Conservation (phyloP, 352 stramenopile genomes). For the Stramenopiles sp. region DNA sequence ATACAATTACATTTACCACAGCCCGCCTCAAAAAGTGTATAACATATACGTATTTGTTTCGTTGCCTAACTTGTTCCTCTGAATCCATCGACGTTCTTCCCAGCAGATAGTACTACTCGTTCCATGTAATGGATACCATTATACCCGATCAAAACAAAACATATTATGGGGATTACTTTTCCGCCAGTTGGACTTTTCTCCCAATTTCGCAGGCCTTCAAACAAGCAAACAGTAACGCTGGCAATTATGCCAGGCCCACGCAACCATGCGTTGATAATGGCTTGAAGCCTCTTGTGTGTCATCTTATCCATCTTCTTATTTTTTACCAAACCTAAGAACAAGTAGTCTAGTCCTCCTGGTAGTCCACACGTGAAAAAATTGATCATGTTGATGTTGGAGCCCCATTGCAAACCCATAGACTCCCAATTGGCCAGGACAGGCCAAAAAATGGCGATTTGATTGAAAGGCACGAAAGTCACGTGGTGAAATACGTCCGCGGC, state of each 20-base stretch:
- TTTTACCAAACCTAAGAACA: not conserved
- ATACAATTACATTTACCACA: too few relatives aligned
- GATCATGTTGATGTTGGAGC: not conserved
- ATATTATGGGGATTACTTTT: not conserved
- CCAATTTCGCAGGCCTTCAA: not conserved
- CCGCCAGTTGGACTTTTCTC: not conserved
- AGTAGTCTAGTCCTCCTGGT: not conserved
- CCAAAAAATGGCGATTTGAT: not conserved
- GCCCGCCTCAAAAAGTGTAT: too few relatives aligned
- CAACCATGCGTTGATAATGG: not conserved
- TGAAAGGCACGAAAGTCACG: not conserved
- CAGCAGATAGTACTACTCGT: not conserved
- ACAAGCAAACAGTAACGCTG: not conserved
- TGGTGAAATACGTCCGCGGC: not conserved
- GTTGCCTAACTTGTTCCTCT: not conserved
- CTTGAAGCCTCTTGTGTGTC: not conserved
- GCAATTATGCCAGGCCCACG: not conserved
- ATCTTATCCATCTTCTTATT: not conserved
- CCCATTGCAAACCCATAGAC: not conserved
- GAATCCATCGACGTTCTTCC: not conserved
- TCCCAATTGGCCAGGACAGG: not conserved
- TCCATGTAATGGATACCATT: constrained; percentile 6
- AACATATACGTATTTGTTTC: too few relatives aligned
- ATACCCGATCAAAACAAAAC: not conserved
- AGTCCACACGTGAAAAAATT: constrained; percentile 1